These are phyloP conservation scores for Pseudogymnoascus sp. DNA, from an alignment of 2,329 filamentous ascomycete species.

Conservation along the genomic window DNA sequence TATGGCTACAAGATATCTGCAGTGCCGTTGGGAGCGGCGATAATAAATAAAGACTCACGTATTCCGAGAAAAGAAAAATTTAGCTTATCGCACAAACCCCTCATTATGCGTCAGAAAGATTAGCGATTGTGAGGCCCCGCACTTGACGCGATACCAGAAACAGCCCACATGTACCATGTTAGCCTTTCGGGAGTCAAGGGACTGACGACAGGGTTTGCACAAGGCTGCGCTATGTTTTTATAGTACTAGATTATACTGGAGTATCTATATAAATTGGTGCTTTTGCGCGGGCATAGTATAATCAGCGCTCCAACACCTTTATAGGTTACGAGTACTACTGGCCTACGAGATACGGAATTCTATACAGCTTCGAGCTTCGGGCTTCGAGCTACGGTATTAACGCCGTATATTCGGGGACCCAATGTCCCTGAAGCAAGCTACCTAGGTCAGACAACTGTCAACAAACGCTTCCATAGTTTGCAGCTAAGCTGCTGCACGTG, in stretches of 20 bases:
- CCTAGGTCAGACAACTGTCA: neutral
- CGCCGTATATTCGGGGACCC: neutral
- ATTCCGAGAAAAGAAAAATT: slow-evolving; percentile 5
- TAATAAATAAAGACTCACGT: slow-evolving; percentile 5
- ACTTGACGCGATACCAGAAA: slow-evolving; percentile 7
- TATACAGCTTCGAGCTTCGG: neutral
- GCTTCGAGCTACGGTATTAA: neutral
- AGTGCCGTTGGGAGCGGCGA: slow-evolving; percentile 2
- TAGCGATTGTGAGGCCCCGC: slow-evolving; percentile 7
- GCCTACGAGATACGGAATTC: neutral
- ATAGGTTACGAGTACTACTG: neutral
- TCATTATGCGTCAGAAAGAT: slow-evolving; percentile 9
- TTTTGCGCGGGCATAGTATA: neutral
- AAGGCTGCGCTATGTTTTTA: slow-evolving; percentile 4
- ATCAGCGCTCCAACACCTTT: neutral
- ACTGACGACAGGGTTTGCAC: slow-evolving; percentile 5
- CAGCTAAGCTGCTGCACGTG: neutral
- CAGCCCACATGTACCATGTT: slow-evolving; percentile 5
- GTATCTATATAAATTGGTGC: neutral
- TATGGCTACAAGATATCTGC: slow-evolving; percentile 41
- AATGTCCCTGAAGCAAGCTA: neutral
- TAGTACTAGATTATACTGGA: neutral
- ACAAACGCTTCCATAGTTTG: neutral
- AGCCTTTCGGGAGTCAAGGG: slow-evolving; percentile 1
- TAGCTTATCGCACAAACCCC: slow-evolving; percentile 9